These are phyloP conservation scores for Pichia nanzhaoensis DNA, from an alignment of 805 yeast species.

Conservation along the genomic window DNA sequence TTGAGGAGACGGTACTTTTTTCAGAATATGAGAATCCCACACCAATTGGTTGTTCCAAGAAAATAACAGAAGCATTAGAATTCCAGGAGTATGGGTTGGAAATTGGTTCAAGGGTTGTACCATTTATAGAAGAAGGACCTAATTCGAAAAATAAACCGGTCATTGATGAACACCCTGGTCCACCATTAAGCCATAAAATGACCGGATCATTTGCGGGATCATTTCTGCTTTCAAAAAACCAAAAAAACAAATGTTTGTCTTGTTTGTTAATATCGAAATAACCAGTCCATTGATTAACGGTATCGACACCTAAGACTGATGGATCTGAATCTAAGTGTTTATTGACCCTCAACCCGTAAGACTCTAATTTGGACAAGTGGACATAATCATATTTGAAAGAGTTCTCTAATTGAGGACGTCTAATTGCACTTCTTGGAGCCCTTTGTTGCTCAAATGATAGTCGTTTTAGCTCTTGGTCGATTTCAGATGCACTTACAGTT, in stretches of 20 bases:
- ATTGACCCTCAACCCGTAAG: slow-evolving; percentile 22
- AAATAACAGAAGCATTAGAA: slow-evolving; percentile 74
- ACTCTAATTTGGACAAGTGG: slow-evolving; percentile 13
- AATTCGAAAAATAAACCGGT: slow-evolving; percentile 83
- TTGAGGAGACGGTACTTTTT: slow-evolving; percentile 50
- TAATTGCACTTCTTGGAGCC: slow-evolving; percentile 6
- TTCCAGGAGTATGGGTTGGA: slow-evolving; percentile 81
- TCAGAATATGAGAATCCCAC: slow-evolving; percentile 63
- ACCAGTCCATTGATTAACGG: slow-evolving; percentile 78
- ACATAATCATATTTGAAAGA: slow-evolving; percentile 5
- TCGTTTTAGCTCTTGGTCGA: slow-evolving; percentile 1
- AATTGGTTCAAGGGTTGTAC: slow-evolving; percentile 52
- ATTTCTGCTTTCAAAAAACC: slow-evolving; percentile 85
- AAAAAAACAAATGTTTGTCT: slow-evolving; percentile 76
- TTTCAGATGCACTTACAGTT: slow-evolving; percentile 1
- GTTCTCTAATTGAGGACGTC: not conserved
- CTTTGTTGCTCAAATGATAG: slow-evolving; percentile 4
- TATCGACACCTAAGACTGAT: slow-evolving; percentile 65
- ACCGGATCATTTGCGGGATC: slow-evolving; percentile 84
- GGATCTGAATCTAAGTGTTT: slow-evolving; percentile 36
- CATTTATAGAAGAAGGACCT: slow-evolving; percentile 67
- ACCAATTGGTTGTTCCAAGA: slow-evolving; percentile 83
- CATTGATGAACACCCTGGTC: slow-evolving; percentile 89
- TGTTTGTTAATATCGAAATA: slow-evolving; percentile 58
- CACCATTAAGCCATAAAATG: slow-evolving; percentile 88